Evolutionary conservation across 768 basidiomycete species (phyloP).

Genomic region (Stropharia rugosoannulata): DNA sequence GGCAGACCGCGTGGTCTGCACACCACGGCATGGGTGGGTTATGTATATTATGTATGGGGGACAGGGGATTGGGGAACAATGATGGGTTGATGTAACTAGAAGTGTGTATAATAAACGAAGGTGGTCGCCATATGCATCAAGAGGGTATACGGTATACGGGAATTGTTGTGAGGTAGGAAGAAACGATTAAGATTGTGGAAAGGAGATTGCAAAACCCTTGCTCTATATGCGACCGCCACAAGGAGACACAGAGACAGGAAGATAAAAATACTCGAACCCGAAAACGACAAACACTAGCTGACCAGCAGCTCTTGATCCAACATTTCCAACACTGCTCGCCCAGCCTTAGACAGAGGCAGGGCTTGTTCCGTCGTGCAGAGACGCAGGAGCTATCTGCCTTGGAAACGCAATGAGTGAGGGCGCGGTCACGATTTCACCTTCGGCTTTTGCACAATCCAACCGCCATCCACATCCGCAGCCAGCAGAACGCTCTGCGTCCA

Average conservation of each 20-base stretch:
- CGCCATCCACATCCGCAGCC: conserved; percentile 53
- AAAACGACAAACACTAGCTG: conserved; percentile 1
- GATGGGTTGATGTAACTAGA: neutral
- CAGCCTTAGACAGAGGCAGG: neutral
- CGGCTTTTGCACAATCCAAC: conserved; percentile 7
- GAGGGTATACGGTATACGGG: conserved; percentile 4
- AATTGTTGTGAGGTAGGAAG: neutral
- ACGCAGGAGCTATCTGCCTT: no score
- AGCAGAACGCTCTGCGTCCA: conserved; percentile 76
- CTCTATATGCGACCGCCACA: neutral
- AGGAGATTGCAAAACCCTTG: neutral
- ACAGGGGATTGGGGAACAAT: neutral
- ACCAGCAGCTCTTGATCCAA: neutral
- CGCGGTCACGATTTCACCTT: neutral
- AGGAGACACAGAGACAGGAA: neutral
- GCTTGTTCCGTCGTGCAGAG: no score
- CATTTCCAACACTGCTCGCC: neutral
- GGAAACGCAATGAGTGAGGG: neutral
- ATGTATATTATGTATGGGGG: no score
- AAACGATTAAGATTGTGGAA: neutral
- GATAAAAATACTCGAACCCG: conserved; percentile 7
- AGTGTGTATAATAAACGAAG: neutral
- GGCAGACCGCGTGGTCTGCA: no score
- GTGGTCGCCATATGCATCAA: neutral
- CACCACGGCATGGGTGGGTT: no score